Conservation (phyloP, 2,329 filamentous ascomycete genomes). For the Fusarium sp. region DNA sequence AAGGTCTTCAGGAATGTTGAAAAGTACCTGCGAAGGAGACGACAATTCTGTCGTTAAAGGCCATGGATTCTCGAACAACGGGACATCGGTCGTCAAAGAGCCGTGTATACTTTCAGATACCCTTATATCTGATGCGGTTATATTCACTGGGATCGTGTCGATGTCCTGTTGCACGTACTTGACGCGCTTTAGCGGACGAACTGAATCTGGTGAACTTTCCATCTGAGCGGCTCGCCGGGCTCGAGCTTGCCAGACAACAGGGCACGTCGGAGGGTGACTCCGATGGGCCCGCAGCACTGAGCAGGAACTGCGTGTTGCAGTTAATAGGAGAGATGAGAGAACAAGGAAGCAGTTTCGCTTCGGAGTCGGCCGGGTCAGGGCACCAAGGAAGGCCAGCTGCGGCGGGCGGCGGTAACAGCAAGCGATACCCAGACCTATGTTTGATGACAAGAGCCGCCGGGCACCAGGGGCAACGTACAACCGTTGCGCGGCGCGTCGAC, state of each 20-base stretch:
- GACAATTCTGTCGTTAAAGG: conserved; percentile 28
- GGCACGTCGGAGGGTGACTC: conserved; percentile 33
- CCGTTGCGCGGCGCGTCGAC: conserved; percentile 40
- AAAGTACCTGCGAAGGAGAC: conserved; percentile 45
- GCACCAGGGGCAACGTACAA: conserved; percentile 40
- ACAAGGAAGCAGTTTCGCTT: conserved; percentile 40
- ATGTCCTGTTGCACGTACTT: conserved; percentile 45
- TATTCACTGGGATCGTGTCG: conserved; percentile 34
- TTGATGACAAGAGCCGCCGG: conserved; percentile 38
- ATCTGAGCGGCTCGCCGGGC: conserved; percentile 40
- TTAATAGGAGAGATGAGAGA: conserved; percentile 42
- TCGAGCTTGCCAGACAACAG: conserved; percentile 27
- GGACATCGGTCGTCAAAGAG: conserved; percentile 28
- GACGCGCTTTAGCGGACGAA: conserved; percentile 50
- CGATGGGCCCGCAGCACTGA: conserved; percentile 35
- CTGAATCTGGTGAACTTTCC: conserved; percentile 46
- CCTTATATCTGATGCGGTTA: conserved; percentile 31
- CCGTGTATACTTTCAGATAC: conserved; percentile 23
- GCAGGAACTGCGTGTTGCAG: conserved; percentile 32
- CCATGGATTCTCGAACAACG: conserved; percentile 44
- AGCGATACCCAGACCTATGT: conserved; percentile 27
- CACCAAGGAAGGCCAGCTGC: conserved; percentile 27
- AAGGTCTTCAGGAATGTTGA: conserved; percentile 40
- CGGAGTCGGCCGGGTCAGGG: conserved; percentile 45
- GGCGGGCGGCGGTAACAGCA: conserved; percentile 35